Evolutionary conservation across 495 filamentous ascomycete genomes (phyloP).

Genomic region (Cudoniella acicularis): DNA sequence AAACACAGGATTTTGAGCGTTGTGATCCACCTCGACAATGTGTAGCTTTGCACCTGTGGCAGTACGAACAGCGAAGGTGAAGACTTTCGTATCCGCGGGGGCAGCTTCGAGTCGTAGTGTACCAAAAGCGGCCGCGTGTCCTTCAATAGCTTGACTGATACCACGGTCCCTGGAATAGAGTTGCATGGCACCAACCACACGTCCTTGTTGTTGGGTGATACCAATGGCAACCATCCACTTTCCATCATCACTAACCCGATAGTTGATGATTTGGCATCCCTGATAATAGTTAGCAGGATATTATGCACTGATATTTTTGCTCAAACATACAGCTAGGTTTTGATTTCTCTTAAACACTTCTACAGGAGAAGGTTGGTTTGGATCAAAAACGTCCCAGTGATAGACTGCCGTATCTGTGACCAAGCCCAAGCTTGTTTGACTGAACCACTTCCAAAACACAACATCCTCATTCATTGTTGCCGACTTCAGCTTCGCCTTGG

Average conservation of each 20-base stretch:
- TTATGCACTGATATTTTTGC: neutral
- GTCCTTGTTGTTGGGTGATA: slow-evolving; percentile 87
- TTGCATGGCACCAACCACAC: slow-evolving; percentile 94
- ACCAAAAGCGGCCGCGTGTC: slow-evolving; percentile 94
- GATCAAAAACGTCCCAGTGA: slow-evolving; percentile 95
- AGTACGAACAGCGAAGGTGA: slow-evolving; percentile 91
- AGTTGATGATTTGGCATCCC: slow-evolving; percentile 99
- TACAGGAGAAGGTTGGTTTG: slow-evolving; percentile 67
- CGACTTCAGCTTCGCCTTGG: slow-evolving; percentile 91
- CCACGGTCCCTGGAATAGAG: slow-evolving; percentile 92
- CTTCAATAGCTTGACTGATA: slow-evolving; percentile 97
- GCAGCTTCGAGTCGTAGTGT: slow-evolving; percentile 85
- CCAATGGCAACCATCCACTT: slow-evolving; percentile 99
- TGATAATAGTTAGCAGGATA: slow-evolving; percentile 32
- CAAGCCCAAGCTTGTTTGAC: slow-evolving; percentile 77
- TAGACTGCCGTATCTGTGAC: slow-evolving; percentile 88
- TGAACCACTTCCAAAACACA: slow-evolving; percentile 99
- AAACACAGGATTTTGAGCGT: slow-evolving; percentile 80
- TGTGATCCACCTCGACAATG: slow-evolving; percentile 95
- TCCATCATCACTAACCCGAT: slow-evolving; percentile 89
- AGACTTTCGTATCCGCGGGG: slow-evolving; percentile 85
- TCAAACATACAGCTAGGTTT: slow-evolving; percentile 72
- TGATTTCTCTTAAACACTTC: slow-evolving; percentile 91
- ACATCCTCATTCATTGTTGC: slow-evolving; percentile 95
- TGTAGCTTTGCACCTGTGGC: slow-evolving; percentile 90